Base-by-base conservation (phyloP, 169 alveolate species). In the Plasmodium inui region DNA sequence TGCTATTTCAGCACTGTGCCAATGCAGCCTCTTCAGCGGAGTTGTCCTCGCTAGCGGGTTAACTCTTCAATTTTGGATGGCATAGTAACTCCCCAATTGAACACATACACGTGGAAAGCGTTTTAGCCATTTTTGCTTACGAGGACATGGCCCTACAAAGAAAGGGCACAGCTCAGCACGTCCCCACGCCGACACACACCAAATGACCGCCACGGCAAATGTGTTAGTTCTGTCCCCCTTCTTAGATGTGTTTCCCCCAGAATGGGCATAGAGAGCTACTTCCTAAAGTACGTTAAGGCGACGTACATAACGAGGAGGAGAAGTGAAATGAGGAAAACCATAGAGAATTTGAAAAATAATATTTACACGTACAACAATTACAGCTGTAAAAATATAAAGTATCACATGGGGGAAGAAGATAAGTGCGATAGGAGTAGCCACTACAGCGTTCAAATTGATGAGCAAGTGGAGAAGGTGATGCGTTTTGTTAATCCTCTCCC, bases 241-340 rank as follows among this genome's bases (percentile, higher is more conserved):
- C 41, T 44, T 1, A 26, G 53, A 9, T 32, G 14, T 28, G 41
- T 61, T 83, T 61, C 72, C 30, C 73, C 74, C 30, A 67, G 74
- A 73, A 85, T 85, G 93, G 93, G 93, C 37, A 74, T 85, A 85
- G 50, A 74, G 7, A 74, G 55, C 71, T 85, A 85, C 44, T 85
- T 85, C 61, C 12, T 85, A 84, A 85, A 85, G 80, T 85, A 85
- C 41, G 76, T 85, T 44, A 85, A 85, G 12, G 84, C 67, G 1
- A 85, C 93, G 17, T 85, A 85, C 57, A 85, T 85, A 19, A 32
- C 73, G 76, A 85, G 93, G 61, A 85, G 93, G 78, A 41, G 93
- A 85, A 61, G 84, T 28, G 93, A 85, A 85, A 85, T 85, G 93
- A 85, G 41, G 67, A 85, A 85, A 67, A 85, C 93, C 22, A 72